A percentile compares a stretch with the other conserved stretches of the same genome.
Conservation (phyloP, 805 yeast genomes). For the Saccharomycopsis lassenensis region DNA sequence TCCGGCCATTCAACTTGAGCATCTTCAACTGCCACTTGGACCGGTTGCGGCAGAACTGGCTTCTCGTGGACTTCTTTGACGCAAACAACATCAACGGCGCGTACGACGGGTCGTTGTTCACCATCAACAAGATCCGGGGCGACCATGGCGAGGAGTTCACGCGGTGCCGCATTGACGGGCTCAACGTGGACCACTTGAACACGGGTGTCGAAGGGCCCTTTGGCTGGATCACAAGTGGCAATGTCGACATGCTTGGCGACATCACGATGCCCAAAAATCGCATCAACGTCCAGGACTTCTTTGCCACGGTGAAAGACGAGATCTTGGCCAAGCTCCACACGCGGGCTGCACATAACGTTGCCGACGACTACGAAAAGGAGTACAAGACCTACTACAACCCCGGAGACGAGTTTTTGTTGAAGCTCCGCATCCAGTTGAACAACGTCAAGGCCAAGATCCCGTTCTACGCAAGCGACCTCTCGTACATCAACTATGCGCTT, state of each 20-base stretch:
- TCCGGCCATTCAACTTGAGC: conserved; percentile 78
- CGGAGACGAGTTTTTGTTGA: conserved; percentile 58
- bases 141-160: conserved; percentile 21
- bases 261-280: conserved; percentile 60
- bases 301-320: conserved; percentile 26
- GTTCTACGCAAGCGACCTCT: conserved; percentile 71
- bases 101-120: conserved; percentile 86
- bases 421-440: conserved; percentile 66
- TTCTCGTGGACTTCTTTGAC: conserved; percentile 75
- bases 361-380: conserved; percentile 12
- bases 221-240: conserved; percentile 93
- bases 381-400: conserved; percentile 21
- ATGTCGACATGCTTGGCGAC: conserved; percentile 90
- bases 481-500: conserved; percentile 86
- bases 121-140: conserved; percentile 50
- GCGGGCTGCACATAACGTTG: conserved; percentile 19
- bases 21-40: conserved; percentile 80
- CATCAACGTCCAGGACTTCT: conserved; percentile 13
- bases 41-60: conserved; percentile 81
- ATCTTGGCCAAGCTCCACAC: conserved; percentile 21
- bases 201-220: conserved; percentile 89
- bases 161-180: conserved; percentile 74
- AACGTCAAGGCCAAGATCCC: conserved; percentile 88
- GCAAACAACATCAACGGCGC: conserved; percentile 78
- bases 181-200: conserved; percentile 81